phyloP scores from a whole-genome alignment of 768 basidiomycete genomes.

The Gymnopilus dilepis region DNA sequence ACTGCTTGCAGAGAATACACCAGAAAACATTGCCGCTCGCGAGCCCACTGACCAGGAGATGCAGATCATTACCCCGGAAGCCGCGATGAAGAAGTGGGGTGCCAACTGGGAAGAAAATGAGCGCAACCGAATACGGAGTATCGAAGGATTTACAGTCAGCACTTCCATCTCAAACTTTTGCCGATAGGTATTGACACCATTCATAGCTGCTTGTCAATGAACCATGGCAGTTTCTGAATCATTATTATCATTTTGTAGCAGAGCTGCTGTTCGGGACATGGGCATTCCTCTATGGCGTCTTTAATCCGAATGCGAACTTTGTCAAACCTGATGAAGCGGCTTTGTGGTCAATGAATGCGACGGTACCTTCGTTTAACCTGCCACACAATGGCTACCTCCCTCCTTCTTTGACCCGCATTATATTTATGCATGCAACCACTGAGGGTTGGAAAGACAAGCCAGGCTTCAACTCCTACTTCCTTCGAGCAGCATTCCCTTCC shows the following conservation, averaged over 20 bases:
- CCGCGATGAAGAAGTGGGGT: constrained; percentile 71
- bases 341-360: neutral
- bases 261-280: constrained; percentile 80
- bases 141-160: constrained; percentile 74
- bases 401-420: constrained; percentile 67
- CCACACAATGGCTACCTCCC: constrained; percentile 21
- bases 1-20: constrained; percentile 57
- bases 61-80: constrained; percentile 58
- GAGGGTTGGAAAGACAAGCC: constrained; percentile 78
- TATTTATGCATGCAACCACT: constrained; percentile 67
- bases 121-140: constrained; percentile 62
- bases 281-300: constrained; percentile 73
- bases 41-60: constrained; percentile 72
- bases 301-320: constrained; percentile 23
- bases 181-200: neutral
- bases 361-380: constrained; percentile 19
- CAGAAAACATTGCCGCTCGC: constrained; percentile 67
- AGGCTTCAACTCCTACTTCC: constrained; percentile 78
- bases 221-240: constrained; percentile 76
- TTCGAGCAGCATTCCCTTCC: constrained; percentile 76
- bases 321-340: constrained; percentile 13
- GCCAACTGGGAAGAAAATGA: constrained; percentile 25
- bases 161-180: constrained; percentile 37
- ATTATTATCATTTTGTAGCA: constrained; percentile 89
- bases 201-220: constrained; percentile 68